Base-by-base conservation (phyloP, 106 monocot species). In the Allium sativum region DNA sequence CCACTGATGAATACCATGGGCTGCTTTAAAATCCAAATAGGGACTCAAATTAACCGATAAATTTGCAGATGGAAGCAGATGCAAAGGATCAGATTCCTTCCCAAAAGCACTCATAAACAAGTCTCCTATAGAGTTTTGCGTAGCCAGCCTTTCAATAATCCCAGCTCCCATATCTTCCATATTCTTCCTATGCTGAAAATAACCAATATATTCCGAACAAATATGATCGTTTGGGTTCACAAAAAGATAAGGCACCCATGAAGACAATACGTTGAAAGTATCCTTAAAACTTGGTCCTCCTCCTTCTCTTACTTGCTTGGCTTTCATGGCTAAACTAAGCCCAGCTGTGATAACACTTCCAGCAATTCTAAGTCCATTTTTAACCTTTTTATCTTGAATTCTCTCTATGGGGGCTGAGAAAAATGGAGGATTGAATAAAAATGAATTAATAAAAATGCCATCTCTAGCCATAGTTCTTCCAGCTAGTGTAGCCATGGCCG, bases 1-100 rank as follows among this genome's bases (percentile, higher is more conserved):
- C 98, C 98, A 98, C 46, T 98, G 98, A 67, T 85, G 82, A 66
- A 98, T 76, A 44, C 98, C 92, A 79, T 98, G 98, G 57, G 92
- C 88, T 20, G 46, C 45, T 67, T 81, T 88, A 52, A 88, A 88
- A 52, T 85, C 84, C 12, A 78, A 82, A 19, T 76, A 77, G 40
- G 76, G 73, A 56, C 80, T 78, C 67, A 78, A 52, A 69, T 98
- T 98, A 31, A 83, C 21, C 14, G 73, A 78, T 46, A 98, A 51
- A 46, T 74, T 88, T 14, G 91, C 98, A 6, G 88, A 98, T 20
- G 98, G 98, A 64, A 98, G 79, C 20, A 98, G 82, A 55, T 98
- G 98, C 64, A 85, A 40, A 2, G 91, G 78, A 48, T 88, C 80
- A 22, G 82, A 82, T 48, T 88, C 96, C 65, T 71, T 73, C 42